A percentile compares a stretch with the other conserved stretches of the same genome.
These are phyloP conservation scores for Fusarium proliferatum DNA, from an alignment of 2,329 filamentous ascomycete species.

Conservation along the genomic window DNA sequence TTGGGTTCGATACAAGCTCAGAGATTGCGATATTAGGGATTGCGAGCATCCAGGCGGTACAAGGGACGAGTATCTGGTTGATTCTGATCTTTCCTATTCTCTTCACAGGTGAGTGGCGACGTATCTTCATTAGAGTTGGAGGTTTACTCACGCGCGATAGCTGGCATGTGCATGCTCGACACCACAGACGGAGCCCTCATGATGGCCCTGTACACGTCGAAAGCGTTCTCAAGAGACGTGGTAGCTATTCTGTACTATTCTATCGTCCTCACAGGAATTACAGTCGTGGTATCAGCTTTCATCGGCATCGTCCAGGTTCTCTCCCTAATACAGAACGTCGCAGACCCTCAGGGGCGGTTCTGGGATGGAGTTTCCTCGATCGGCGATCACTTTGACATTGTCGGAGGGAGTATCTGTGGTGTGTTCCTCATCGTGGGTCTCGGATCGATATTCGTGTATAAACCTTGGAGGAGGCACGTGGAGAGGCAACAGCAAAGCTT, in stretches of 20 bases:
- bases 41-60: slow-evolving; percentile 84
- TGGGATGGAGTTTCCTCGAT: slow-evolving; percentile 87
- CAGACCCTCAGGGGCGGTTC: slow-evolving; percentile 78
- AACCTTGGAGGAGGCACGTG: slow-evolving; percentile 75
- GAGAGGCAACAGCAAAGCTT: slow-evolving; percentile 42
- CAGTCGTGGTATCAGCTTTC: slow-evolving; percentile 83
- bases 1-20: slow-evolving; percentile 95
- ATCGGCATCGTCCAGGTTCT: slow-evolving; percentile 89
- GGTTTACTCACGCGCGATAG: slow-evolving; percentile 52
- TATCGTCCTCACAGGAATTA: slow-evolving; percentile 84
- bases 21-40: slow-evolving; percentile 94
- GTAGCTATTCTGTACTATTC: slow-evolving; percentile 97
- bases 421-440: slow-evolving; percentile 83
- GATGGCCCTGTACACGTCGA: slow-evolving; percentile 92
- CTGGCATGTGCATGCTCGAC: slow-evolving; percentile 94
- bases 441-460: slow-evolving; percentile 79
- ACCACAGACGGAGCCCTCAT: slow-evolving; percentile 94
- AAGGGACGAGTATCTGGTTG: slow-evolving; percentile 91
- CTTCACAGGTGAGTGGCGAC: slow-evolving; percentile 74
- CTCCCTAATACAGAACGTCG: slow-evolving; percentile 80
- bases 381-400: slow-evolving; percentile 84
- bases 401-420: slow-evolving; percentile 88
- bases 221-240: slow-evolving; percentile 78
- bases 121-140: no score
- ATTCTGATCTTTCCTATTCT: slow-evolving; percentile 91